These are phyloP conservation scores for Camellia sinensis DNA, from an alignment of 148 eudicot genomes.

Conservation along the genomic window DNA sequence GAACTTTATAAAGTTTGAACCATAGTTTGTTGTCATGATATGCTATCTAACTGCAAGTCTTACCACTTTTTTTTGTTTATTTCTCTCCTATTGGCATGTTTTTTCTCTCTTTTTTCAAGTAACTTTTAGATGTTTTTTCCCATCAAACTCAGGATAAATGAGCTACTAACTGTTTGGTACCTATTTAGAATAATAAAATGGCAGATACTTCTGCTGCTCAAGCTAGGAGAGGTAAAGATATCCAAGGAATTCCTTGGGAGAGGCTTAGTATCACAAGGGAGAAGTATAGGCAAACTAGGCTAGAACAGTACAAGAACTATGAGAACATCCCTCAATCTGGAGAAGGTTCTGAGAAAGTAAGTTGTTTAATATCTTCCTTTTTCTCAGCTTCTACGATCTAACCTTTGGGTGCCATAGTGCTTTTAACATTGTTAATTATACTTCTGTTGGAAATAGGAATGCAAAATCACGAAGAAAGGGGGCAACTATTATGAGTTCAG, in stretches of 20 bases:
- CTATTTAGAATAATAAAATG: constrained; percentile 42
- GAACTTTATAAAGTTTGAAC: not conserved
- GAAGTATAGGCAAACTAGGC: constrained; percentile 62
- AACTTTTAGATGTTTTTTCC: not conserved
- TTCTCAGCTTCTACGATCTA: not conserved
- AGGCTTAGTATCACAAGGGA: constrained; percentile 68
- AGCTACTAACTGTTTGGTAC: not conserved
- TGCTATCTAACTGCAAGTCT: not conserved
- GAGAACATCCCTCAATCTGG: constrained; percentile 74
- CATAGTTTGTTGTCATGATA: not conserved
- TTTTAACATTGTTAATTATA: not conserved
- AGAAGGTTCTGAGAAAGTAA: constrained; percentile 57
- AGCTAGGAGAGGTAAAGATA: constrained; percentile 73
- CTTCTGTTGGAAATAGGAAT: constrained; percentile 35
- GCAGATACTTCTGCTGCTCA: constrained; percentile 72
- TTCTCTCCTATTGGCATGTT: not conserved
- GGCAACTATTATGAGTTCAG: constrained; percentile 58
- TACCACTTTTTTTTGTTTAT: not conserved
- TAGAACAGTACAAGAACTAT: constrained; percentile 74
- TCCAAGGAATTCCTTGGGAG: constrained; percentile 90
- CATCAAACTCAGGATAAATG: not conserved
- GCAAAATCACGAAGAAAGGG: constrained; percentile 53
- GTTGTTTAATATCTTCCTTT: not conserved
- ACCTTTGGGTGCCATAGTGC: not conserved
- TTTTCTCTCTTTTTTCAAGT: not conserved